These are phyloP conservation scores for Sugiyamaella chiloensis DNA, from an alignment of 805 yeast species.

Conservation along the genomic window DNA sequence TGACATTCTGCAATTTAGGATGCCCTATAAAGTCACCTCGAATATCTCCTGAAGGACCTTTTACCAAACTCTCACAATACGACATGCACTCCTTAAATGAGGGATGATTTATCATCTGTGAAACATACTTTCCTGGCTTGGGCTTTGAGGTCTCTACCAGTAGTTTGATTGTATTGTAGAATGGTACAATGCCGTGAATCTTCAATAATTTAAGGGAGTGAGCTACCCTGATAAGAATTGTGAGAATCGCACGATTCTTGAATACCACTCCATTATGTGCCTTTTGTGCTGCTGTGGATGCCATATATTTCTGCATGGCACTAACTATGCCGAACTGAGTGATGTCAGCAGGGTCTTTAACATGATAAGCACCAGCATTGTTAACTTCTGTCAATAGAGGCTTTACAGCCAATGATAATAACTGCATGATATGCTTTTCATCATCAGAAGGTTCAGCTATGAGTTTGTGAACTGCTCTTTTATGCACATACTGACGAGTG, in stretches of 20 bases:
- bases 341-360: constrained; percentile 62
- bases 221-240: constrained; percentile 66
- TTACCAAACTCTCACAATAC: constrained; percentile 17
- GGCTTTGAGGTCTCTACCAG: constrained; percentile 34
- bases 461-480: constrained; percentile 57
- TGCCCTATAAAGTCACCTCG: constrained; percentile 49
- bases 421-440: constrained; percentile 52
- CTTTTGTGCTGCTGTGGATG: constrained; percentile 21
- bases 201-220: constrained; percentile 50
- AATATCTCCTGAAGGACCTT: constrained; percentile 27
- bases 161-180: constrained; percentile 60
- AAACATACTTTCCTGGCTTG: constrained; percentile 52
- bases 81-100: constrained; percentile 33
- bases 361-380: constrained; percentile 58
- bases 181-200: constrained; percentile 79
- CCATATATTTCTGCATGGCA: constrained; percentile 49
- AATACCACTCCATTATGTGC: constrained; percentile 23
- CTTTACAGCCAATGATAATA: constrained; percentile 58
- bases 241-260: constrained; percentile 38
- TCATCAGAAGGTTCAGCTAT: constrained; percentile 53
- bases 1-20: constrained; percentile 62
- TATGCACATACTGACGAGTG: constrained; percentile 72
- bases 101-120: constrained; percentile 56
- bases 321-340: constrained; percentile 71
- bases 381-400: constrained; percentile 67